Evolutionary conservation across 306 rosid genomes (phyloP), one percentile per base, ranked within the genome.

Genomic region (Gillenia trifoliata): DNA sequence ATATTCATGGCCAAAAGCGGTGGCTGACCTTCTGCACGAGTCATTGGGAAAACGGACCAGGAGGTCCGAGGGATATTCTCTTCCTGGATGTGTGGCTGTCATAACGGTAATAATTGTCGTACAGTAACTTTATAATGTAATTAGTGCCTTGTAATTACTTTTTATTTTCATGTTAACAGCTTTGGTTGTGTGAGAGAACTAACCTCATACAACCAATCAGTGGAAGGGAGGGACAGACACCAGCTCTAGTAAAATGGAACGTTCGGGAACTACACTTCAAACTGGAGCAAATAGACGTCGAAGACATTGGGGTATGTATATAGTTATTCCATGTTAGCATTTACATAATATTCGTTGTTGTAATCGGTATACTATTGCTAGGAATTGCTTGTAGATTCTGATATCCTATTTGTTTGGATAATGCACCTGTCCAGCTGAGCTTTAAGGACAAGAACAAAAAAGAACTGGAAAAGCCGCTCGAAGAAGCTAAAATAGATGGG

Each of bases 171-270:
- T 68, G 16, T 11, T 17, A 19, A 25, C 60, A 47, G 11, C 54
- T 47, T 45, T 68, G 59, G 72, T 68, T 68, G 41, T 47, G 59
- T 10, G 72, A 68, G 60, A 68, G 33, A 47, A 68, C 26, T 17
- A 68, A 68, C 33, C 72, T 68, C 30, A 19, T 68, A 19, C 38
- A 47, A 45, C 72, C 72, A 68, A 45, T 47, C 23, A n/a, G 40
- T 45, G 72, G 59, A 68, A 26, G 72, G 26, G 72, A 68, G 40
- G 23, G 40, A 28, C 17, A 9, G 2, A 68, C 25, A 26, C 60
- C 61, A 5, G 41, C 61, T 55, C 40, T 68, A 1, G 8, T 68
- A 26, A 68, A 68, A 68, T 68, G 73, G 73, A 49, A 29, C 60
- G 8, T 49, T 6, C 26, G 15, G 17, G 60, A 68, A 33, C 61